A percentile compares a stretch with the other conserved stretches of the same genome.
Conservation (phyloP, 1,284 basidiomycete species). For the Trametes sp. region DNA sequence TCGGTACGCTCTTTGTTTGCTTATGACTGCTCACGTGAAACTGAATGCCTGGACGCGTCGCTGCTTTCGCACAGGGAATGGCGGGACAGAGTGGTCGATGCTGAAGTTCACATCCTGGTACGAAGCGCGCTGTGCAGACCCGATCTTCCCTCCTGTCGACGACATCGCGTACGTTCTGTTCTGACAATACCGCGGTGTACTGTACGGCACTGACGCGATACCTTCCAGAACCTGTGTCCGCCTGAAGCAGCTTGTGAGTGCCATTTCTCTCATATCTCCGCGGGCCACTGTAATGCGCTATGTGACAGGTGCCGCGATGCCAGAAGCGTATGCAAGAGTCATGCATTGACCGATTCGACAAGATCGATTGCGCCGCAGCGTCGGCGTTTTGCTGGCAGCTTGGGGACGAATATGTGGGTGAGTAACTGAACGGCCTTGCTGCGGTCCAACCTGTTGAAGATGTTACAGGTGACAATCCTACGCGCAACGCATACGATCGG, state of each 20-base stretch:
- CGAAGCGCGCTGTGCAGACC: slow-evolving; percentile 40
- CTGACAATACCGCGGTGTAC: no score
- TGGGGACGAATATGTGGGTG: slow-evolving; percentile 15
- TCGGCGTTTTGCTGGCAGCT: slow-evolving; percentile 45
- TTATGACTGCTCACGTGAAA: no score
- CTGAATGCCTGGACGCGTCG: neutral
- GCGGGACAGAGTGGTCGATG: slow-evolving; percentile 33
- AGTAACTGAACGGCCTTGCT: neutral
- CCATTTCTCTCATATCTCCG: no score
- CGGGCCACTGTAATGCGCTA: no score
- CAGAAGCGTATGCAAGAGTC: slow-evolving; percentile 35
- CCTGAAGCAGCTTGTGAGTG: slow-evolving; percentile 36
- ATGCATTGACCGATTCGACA: slow-evolving; percentile 43
- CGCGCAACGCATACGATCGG: neutral
- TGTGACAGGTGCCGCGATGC: slow-evolving; percentile 36
- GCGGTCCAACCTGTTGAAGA: neutral
- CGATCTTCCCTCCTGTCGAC: slow-evolving; percentile 38
- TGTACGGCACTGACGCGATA: slow-evolving; percentile 39
- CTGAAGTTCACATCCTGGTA: slow-evolving; percentile 40
- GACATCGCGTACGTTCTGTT: slow-evolving; percentile 34
- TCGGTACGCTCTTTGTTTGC: slow-evolving; percentile 57
- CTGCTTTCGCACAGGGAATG: slow-evolving; percentile 51
- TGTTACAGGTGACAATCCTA: neutral
- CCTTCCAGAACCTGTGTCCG: slow-evolving; percentile 36
- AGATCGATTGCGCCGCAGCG: slow-evolving; percentile 49